A percentile compares a stretch with the other conserved stretches of the same genome.
Evolutionary conservation across 441 rosid species (phyloP).

Genomic region (Mallotus japonicus): DNA sequence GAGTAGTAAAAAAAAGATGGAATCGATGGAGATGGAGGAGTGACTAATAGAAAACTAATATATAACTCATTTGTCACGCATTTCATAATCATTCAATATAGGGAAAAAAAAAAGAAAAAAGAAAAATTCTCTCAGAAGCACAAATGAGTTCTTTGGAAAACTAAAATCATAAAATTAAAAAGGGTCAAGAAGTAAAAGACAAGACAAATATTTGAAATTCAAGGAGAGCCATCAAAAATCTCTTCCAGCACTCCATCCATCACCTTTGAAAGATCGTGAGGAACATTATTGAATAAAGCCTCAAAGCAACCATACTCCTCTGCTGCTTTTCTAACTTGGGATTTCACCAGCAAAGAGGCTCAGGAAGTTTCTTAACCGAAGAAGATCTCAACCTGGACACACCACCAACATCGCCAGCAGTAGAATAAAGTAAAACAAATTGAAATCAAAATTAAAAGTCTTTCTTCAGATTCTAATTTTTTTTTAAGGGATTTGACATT

Average conservation of each 20-base stretch:
- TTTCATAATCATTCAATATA: constrained; percentile 32
- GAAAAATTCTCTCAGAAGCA: constrained; percentile 23
- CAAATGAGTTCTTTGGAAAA: constrained; percentile 19
- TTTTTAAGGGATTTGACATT: no score
- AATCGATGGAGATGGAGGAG: neutral
- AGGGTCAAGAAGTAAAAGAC: neutral
- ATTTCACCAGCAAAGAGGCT: neutral
- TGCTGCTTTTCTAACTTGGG: constrained; percentile 31
- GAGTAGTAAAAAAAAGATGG: neutral
- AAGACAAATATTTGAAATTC: constrained; percentile 20
- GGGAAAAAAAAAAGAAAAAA: neutral
- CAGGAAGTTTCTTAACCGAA: no score
- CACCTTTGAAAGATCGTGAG: constrained; percentile 33
- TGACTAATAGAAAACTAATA: constrained; percentile 7
- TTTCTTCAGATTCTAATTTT: no score
- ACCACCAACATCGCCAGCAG: no score
- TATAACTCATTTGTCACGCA: constrained; percentile 27
- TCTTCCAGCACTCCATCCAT: no score
- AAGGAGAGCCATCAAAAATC: constrained; percentile 46
- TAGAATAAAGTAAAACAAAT: no score
- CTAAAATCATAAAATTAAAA: neutral
- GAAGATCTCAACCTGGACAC: no score
- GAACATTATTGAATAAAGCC: constrained; percentile 45
- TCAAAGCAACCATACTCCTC: constrained; percentile 66
- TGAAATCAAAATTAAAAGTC: no score